Conservation (phyloP, 306 rosid species). For the Potentilla sterilis region DNA sequence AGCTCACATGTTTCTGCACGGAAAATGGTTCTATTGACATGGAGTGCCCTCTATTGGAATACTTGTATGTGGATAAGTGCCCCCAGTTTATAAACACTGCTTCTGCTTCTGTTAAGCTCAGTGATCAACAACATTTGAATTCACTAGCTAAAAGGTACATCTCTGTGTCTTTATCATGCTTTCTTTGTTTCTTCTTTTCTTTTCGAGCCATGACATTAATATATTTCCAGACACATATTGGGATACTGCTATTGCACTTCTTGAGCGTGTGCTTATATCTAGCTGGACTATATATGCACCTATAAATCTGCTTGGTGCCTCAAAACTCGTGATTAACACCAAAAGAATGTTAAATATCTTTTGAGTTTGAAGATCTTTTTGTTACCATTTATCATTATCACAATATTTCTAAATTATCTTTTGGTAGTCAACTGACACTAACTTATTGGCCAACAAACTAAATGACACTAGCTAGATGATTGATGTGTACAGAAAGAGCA, state of each 20-base stretch:
- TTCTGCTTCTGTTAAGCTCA: not conserved
- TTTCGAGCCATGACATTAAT: not conserved
- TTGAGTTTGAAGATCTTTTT: not conserved
- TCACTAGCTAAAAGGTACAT: not conserved
- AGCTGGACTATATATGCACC: no score
- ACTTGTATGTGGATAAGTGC: not conserved
- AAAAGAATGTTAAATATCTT: not conserved
- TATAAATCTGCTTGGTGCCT: no score
- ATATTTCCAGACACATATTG: not conserved
- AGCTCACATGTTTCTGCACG: not conserved
- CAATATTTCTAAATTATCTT: not conserved
- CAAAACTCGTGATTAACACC: not conserved
- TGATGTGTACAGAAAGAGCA: not conserved
- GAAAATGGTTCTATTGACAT: not conserved
- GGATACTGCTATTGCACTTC: not conserved
- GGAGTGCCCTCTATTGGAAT: conserved; percentile 16
- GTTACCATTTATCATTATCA: not conserved
- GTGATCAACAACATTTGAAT: not conserved
- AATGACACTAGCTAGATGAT: not conserved
- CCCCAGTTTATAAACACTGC: not conserved
- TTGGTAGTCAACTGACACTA: not conserved
- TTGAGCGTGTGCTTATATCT: not conserved
- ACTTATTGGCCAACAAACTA: no score
- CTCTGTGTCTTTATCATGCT: not conserved
- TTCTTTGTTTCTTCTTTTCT: not conserved